phyloP scores from a whole-genome alignment of 768 basidiomycete genomes.

The Phanerochaete sordida region DNA sequence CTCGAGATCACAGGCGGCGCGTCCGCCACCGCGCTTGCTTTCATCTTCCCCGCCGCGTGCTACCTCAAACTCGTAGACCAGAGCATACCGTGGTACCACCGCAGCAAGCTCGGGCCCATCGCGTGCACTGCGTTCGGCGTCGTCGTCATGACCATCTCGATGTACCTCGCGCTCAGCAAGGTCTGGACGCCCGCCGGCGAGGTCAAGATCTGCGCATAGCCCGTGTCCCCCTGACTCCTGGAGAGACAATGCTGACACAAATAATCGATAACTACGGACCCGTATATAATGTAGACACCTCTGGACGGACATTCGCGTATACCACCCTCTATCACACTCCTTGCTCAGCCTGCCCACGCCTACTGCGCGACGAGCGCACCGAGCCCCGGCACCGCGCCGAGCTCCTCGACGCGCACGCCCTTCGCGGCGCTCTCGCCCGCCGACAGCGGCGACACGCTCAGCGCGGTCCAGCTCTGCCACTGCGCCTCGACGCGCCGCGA shows the following conservation, averaged over 20 bases:
- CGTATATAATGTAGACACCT: neutral
- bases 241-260: no score
- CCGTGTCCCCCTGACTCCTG: no score
- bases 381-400: slow-evolving; percentile 57
- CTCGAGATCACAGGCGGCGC: slow-evolving; percentile 98
- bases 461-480: slow-evolving; percentile 61
- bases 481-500: slow-evolving; percentile 59
- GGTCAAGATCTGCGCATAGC: slow-evolving; percentile 66
- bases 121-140: slow-evolving; percentile 71
- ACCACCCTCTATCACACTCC: neutral
- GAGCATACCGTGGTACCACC: slow-evolving; percentile 59
- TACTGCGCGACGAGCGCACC: slow-evolving; percentile 21
- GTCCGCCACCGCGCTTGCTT: slow-evolving; percentile 87
- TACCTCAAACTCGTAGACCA: slow-evolving; percentile 71
- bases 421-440: slow-evolving; percentile 60
- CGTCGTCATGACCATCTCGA: slow-evolving; percentile 72
- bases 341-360: neutral
- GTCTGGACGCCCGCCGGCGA: slow-evolving; percentile 72
- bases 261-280: neutral
- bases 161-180: slow-evolving; percentile 73
- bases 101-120: slow-evolving; percentile 72
- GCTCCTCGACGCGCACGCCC: slow-evolving; percentile 61
- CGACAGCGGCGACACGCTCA: slow-evolving; percentile 68
- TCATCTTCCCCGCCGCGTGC: slow-evolving; percentile 87
- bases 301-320: neutral